These are phyloP conservation scores for Candida sanyiensis DNA, from an alignment of 805 yeast genomes.

Conservation along the genomic window DNA sequence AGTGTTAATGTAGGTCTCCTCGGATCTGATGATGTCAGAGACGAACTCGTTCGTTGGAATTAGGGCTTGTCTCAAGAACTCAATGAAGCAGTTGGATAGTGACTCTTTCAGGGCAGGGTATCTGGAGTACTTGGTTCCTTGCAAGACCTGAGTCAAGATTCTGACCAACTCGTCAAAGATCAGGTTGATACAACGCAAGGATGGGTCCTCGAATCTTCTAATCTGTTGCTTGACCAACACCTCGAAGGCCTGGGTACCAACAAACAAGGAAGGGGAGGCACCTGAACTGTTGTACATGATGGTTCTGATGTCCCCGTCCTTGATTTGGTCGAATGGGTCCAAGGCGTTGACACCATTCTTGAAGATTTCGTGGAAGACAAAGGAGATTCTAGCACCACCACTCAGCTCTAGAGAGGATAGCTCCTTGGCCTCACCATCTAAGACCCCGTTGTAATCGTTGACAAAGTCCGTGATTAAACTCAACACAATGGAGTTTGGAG, in stretches of 20 bases:
- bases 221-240: constrained; percentile 92
- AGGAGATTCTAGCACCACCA: constrained; percentile 97
- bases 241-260: constrained; percentile 96
- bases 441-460: constrained; percentile 83
- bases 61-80: constrained; percentile 70
- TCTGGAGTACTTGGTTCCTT: constrained; percentile 76
- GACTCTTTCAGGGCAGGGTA: constrained; percentile 90
- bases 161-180: constrained; percentile 93
- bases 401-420: constrained; percentile 83
- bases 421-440: constrained; percentile 91
- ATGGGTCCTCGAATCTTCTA: constrained; percentile 89
- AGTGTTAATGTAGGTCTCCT: constrained; percentile 92
- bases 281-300: constrained; percentile 97
- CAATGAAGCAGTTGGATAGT: constrained; percentile 71
- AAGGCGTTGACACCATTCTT: constrained; percentile 86
- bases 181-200: constrained; percentile 79
- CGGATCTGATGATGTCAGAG: constrained; percentile 73
- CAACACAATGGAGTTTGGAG: constrained; percentile 84
- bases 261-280: constrained; percentile 91
- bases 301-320: constrained; percentile 92
- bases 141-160: constrained; percentile 76
- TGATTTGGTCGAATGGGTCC: constrained; percentile 95
- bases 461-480: constrained; percentile 89
- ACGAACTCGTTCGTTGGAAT: constrained; percentile 85
- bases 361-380: constrained; percentile 94